These are phyloP conservation scores for Chaetomium globosum DNA, from an alignment of 2,329 filamentous ascomycete genomes.

Conservation along the genomic window DNA sequence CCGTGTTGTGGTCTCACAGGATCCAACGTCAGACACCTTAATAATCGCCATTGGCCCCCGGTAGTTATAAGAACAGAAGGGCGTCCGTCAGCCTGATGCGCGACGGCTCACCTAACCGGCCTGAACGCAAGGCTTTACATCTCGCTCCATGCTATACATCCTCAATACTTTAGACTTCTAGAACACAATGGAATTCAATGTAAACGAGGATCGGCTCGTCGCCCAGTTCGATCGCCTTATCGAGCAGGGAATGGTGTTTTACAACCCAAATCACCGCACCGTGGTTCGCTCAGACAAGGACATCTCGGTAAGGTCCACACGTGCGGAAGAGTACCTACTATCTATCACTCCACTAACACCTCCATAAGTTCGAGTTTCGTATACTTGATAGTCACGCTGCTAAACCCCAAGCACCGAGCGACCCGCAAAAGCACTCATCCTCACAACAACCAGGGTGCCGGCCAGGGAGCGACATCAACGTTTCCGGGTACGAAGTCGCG, in stretches of 20 bases:
- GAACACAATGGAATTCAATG: slow-evolving; percentile 2
- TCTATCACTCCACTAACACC: slow-evolving; percentile 21
- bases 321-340: not conserved
- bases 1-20: not conserved
- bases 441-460: slow-evolving; percentile 23
- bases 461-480: slow-evolving; percentile 48
- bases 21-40: not conserved
- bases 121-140: not conserved
- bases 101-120: not conserved
- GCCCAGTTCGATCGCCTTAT: slow-evolving; percentile 36
- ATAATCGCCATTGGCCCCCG: not conserved
- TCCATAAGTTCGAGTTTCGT: slow-evolving; percentile 28
- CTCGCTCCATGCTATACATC: not conserved
- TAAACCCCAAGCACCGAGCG: slow-evolving; percentile 30
- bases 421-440: not conserved
- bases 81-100: not conserved
- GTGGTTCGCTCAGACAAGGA: slow-evolving; percentile 27
- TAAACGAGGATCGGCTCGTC: slow-evolving; percentile 31
- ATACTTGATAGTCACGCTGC: slow-evolving; percentile 23
- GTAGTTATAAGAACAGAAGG: not conserved
- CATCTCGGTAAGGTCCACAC: slow-evolving; percentile 27
- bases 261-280: slow-evolving; percentile 29
- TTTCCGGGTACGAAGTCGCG: slow-evolving; percentile 47
- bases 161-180: not conserved
- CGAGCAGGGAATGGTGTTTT: slow-evolving; percentile 33